phyloP scores from a whole-genome alignment of 2,329 filamentous ascomycete species.

The Apiospora hydei region DNA sequence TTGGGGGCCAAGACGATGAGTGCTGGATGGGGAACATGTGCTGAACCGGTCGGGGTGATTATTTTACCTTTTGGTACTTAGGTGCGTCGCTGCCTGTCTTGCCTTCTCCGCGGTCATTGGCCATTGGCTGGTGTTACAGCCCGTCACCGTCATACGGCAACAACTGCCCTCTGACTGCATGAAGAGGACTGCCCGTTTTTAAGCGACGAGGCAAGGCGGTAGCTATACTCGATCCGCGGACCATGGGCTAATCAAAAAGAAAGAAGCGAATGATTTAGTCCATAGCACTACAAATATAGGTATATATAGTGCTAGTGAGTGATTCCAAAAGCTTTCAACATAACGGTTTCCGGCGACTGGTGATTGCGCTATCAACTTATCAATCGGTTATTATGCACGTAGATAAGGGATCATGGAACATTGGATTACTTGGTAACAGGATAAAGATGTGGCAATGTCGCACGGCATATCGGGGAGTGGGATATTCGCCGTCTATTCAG shows the following conservation, averaged over 20 bases:
- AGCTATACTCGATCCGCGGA: background rate
- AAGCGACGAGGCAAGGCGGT: background rate
- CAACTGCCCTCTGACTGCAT: slow-evolving; percentile 9
- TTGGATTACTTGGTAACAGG: too few species aligned
- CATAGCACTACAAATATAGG: background rate
- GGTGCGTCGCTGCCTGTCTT: slow-evolving; percentile 3
- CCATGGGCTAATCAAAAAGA: background rate
- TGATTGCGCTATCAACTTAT: background rate
- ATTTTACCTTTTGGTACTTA: background rate
- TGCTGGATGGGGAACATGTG: background rate
- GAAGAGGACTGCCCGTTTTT: background rate
- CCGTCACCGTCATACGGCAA: background rate
- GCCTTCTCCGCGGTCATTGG: background rate
- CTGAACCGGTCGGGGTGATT: background rate
- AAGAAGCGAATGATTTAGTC: background rate
- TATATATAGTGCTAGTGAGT: background rate
- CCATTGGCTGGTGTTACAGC: background rate
- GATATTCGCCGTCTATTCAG: background rate
- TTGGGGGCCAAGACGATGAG: background rate
- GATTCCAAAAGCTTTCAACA: too few species aligned
- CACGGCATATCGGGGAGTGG: background rate
- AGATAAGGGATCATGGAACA: background rate
- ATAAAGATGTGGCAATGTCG: too few species aligned
- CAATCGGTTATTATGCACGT: background rate
- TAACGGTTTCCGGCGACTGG: background rate